Conservation (phyloP, 352 stramenopile genomes). For the Pilasporangium apinafurcum region DNA sequence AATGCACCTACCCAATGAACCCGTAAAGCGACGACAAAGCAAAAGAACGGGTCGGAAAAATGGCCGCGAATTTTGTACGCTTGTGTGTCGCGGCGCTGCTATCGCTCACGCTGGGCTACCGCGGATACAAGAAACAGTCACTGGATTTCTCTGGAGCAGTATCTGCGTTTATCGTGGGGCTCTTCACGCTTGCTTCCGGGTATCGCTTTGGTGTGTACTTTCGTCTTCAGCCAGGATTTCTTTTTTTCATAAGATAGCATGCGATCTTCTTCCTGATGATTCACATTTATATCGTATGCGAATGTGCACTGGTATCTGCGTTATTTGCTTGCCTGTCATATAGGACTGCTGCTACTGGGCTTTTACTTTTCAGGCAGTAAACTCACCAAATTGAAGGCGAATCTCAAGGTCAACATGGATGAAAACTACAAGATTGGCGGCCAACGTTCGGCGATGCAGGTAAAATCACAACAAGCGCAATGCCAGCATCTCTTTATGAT, state of each 20-base stretch:
- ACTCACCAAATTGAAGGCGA: slow-evolving; percentile 68
- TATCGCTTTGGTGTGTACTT: slow-evolving; percentile 54
- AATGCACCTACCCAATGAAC: too few species aligned
- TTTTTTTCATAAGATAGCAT: too few species aligned
- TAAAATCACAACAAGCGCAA: too few species aligned
- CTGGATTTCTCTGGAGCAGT: slow-evolving; percentile 48
- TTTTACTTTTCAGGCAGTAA: slow-evolving; percentile 87
- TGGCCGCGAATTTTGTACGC: too few species aligned
- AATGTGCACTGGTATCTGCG: not conserved
- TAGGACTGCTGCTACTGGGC: slow-evolving; percentile 64
- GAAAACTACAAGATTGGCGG: slow-evolving; percentile 74
- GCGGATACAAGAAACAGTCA: slow-evolving; percentile 66
- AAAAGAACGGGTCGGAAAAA: too few species aligned
- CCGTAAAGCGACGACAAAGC: too few species aligned
- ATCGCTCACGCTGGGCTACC: slow-evolving; percentile 24
- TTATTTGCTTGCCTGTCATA: not conserved
- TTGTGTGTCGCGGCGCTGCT: slow-evolving; percentile 35
- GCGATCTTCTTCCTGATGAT: too few species aligned
- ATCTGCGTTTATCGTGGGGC: slow-evolving; percentile 60
- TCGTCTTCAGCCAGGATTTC: not conserved
- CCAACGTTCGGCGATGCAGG: slow-evolving; percentile 60
- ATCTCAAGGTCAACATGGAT: slow-evolving; percentile 53
- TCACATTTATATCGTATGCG: not conserved
- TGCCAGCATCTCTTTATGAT: not conserved
- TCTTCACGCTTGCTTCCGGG: slow-evolving; percentile 50